These are phyloP conservation scores for Mucuna pruriens DNA, from an alignment of 306 rosid species.

Conservation along the genomic window DNA sequence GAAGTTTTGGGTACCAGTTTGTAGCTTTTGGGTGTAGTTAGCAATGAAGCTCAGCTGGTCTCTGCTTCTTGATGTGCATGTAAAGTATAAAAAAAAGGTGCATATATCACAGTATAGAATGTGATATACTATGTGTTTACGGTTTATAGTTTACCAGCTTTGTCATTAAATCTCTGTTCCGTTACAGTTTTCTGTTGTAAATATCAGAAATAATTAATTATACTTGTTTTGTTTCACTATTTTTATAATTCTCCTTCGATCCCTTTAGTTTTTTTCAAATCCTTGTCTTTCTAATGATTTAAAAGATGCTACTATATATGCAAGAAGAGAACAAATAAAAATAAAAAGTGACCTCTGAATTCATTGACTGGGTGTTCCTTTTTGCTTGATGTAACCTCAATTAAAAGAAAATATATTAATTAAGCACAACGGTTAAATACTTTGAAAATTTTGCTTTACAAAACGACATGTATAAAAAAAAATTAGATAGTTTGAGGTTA, in stretches of 20 bases:
- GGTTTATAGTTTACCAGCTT: too few relatives aligned
- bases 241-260: not conserved
- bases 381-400: constrained; percentile 33
- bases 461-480: too few relatives aligned
- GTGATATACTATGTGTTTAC: constrained; percentile 40
- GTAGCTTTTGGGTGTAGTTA: constrained; percentile 79
- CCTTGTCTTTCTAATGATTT: constrained; percentile 16
- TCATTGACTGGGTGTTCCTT: not conserved
- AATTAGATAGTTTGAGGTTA: too few relatives aligned
- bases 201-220: constrained; percentile 29
- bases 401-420: not conserved
- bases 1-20: constrained; percentile 68
- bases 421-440: not conserved
- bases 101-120: constrained; percentile 36
- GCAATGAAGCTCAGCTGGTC: constrained; percentile 91
- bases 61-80: constrained; percentile 50
- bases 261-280: not conserved
- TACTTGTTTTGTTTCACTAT: constrained; percentile 31
- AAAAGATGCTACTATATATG: not conserved
- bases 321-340: not conserved
- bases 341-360: not conserved
- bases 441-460: too few relatives aligned
- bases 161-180: constrained; percentile 44
- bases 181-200: constrained; percentile 44
- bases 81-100: constrained; percentile 4